Base-by-base conservation (phyloP, 1,139 yeast species). In the Hansenula lynferdii region DNA sequence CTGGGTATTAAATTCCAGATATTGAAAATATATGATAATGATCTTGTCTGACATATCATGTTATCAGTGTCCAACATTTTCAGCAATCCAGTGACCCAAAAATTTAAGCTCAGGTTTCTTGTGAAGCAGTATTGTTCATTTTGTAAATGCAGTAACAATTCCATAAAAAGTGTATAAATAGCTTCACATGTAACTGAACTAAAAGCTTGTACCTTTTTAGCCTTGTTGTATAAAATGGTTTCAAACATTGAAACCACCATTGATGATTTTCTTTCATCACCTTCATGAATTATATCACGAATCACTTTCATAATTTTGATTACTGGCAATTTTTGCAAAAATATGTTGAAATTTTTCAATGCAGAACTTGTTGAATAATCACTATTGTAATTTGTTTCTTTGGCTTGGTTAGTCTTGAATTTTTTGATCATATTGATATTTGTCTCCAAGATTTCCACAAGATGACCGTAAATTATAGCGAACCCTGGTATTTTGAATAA, bases 1-100 rank as follows among this genome's bases (percentile, higher is more conserved):
- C 52, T 53, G 1, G 95, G 92, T n/a, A 86, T 67, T 49, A 69
- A 62, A 36, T 79, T 83, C 95, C 95, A 86, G 3, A 80, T 59
- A 55, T 85, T 83, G 62, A 80, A 85, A 40, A 86, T 58, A 43
- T 81, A 72, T 4, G 90, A 76, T 34, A 85, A 58, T 17, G 78
- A 77, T 44, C 84, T 74, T 30, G 83, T 64, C 42, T 83, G 75
- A 19, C 75, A 70, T 48, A 78, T 82, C 43, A 79, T 67, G 54
- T 78, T 85, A 38, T 78, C 80, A 8, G 86, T 75, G 11, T 66
- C 56, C 19, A 85, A 58, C 80, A 85, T 75, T 49, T 75, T 67
- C 44, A 74, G 66, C 17, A 70, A 61, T 19, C 85, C 80, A 40
- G 72, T 67, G 10, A 83, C 57, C 95, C 95, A 86, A 53, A 86